Evolutionary conservation across 2,329 filamentous ascomycete genomes (phyloP).

Genomic region (Neofusicoccum umdonicola): DNA sequence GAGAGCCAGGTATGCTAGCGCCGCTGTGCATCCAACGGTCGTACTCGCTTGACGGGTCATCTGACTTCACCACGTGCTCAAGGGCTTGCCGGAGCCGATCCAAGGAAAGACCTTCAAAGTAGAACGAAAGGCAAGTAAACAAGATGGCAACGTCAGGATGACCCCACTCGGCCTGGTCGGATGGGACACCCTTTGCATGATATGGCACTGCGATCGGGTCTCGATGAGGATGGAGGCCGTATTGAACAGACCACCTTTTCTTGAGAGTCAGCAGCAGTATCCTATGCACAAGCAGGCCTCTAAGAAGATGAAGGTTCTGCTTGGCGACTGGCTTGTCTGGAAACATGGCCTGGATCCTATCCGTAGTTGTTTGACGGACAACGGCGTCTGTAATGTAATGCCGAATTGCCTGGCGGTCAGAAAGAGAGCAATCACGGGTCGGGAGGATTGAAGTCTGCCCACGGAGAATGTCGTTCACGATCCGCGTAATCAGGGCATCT

Average conservation of each 20-base stretch:
- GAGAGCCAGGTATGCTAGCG: slow-evolving; percentile 42
- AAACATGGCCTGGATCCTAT: slow-evolving; percentile 30
- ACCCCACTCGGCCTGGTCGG: slow-evolving; percentile 61
- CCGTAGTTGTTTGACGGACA: slow-evolving; percentile 21
- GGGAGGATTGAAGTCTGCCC: slow-evolving; percentile 28
- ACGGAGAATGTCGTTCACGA: slow-evolving; percentile 34
- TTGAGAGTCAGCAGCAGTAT: slow-evolving; percentile 60
- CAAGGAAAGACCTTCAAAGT: slow-evolving; percentile 56
- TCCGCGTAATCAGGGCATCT: slow-evolving; percentile 25
- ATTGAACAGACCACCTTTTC: slow-evolving; percentile 68
- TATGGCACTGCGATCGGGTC: slow-evolving; percentile 65
- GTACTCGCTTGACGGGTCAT: slow-evolving; percentile 59
- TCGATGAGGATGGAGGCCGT: slow-evolving; percentile 45
- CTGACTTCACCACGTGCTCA: slow-evolving; percentile 51
- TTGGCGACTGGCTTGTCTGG: slow-evolving; percentile 43
- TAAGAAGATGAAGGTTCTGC: slow-evolving; percentile 53
- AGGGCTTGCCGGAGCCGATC: slow-evolving; percentile 53
- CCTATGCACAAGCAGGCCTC: slow-evolving; percentile 60
- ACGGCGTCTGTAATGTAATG: slow-evolving; percentile 32
- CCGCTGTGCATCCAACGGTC: slow-evolving; percentile 53
- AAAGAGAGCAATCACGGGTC: slow-evolving; percentile 27
- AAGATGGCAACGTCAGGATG: slow-evolving; percentile 59
- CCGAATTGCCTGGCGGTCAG: slow-evolving; percentile 28
- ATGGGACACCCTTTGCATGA: slow-evolving; percentile 45
- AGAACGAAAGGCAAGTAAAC: slow-evolving; percentile 55